phyloP scores from a whole-genome alignment of 768 basidiomycete species.

The Agrocybe chaxingu region DNA sequence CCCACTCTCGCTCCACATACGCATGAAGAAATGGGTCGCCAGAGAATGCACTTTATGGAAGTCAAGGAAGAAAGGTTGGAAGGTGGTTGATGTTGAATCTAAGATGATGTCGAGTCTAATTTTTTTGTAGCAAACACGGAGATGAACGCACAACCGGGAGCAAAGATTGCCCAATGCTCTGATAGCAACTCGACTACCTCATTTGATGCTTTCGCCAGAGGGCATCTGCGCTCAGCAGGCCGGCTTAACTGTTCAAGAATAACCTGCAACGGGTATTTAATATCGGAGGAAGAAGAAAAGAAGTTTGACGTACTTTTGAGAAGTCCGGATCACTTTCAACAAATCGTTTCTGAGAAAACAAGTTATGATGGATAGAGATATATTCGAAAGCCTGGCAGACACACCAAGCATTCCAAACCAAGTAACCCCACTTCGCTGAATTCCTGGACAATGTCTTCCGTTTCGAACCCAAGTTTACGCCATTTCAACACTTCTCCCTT shows the following conservation, averaged over 20 bases:
- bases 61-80: conserved; percentile 86
- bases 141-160: conserved; percentile 68
- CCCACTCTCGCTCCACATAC: conserved; percentile 89
- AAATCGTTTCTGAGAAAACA: conserved; percentile 51
- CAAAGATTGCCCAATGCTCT: conserved; percentile 83
- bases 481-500: conserved; percentile 59
- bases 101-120: conserved; percentile 1
- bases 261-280: conserved; percentile 39
- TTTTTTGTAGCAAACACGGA: conserved; percentile 2
- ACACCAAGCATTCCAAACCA: conserved; percentile 78
- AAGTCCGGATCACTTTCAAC: conserved; percentile 73
- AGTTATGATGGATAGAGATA: not conserved
- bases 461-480: conserved; percentile 75
- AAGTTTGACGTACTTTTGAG: conserved; percentile 49
- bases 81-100: conserved; percentile 80
- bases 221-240: conserved; percentile 72
- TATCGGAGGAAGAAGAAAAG: conserved; percentile 4
- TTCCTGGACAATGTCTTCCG: conserved; percentile 71
- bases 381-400: conserved; percentile 17
- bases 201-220: conserved; percentile 79
- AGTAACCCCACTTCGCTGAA: conserved; percentile 77
- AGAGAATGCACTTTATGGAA: conserved; percentile 77
- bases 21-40: conserved; percentile 84
- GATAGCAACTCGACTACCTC: conserved; percentile 82
- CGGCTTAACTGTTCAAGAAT: conserved; percentile 79